These are phyloP conservation scores for Alectoria sarmentosa DNA, from an alignment of 495 filamentous ascomycete species.

Conservation along the genomic window DNA sequence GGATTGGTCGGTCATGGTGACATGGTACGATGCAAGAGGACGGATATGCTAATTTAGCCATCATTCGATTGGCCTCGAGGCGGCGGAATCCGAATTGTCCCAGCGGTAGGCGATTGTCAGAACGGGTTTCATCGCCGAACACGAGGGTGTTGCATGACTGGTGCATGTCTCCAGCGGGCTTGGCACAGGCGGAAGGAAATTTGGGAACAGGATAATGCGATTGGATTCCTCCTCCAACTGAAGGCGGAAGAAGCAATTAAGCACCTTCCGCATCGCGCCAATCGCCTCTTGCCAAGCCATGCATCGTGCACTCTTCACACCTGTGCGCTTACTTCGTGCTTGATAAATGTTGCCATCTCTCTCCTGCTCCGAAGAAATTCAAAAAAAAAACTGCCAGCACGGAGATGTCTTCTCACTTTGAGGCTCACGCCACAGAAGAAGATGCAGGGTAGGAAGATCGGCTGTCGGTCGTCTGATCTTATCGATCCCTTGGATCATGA, in stretches of 20 bases:
- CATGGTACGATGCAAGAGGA: not conserved
- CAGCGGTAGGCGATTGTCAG: not conserved
- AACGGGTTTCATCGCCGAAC: not conserved
- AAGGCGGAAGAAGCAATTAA: not conserved
- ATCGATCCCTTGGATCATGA: not conserved
- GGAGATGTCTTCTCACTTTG: not conserved
- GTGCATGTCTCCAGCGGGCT: not conserved
- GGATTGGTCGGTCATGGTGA: not conserved
- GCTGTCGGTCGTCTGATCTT: not conserved
- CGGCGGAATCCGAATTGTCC: not conserved
- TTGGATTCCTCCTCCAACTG: not conserved
- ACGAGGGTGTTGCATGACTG: not conserved
- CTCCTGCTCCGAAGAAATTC: not conserved
- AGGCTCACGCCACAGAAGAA: not conserved
- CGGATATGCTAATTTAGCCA: not conserved
- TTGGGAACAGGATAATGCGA: not conserved
- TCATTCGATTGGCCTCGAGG: not conserved
- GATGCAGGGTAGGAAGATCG: not conserved
- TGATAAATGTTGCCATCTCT: not conserved
- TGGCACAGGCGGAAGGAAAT: not conserved
- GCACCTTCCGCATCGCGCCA: conserved; percentile 4
- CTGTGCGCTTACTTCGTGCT: not conserved
- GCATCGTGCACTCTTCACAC: not conserved
- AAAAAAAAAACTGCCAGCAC: not conserved
- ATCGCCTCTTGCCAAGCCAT: not conserved